Evolutionary conservation across 129 eudicot species (phyloP), one percentile per base, ranked within the genome.

Genomic region (Gnaphalium uliginosum): DNA sequence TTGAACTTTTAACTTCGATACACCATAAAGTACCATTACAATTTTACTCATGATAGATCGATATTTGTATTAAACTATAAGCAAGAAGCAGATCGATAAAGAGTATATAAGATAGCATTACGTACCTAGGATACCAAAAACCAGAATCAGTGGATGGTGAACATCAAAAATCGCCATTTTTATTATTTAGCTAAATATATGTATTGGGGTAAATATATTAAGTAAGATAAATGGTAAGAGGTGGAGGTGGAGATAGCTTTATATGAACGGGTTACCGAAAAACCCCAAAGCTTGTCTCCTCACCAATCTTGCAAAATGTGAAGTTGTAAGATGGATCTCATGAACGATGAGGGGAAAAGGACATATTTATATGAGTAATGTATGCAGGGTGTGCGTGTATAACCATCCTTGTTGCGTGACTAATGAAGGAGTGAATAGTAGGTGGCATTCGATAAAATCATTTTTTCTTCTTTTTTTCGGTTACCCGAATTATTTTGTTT

Each of bases 341-440:
- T 79, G 79, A 48, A 59, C 66, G 51, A 17, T 25, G 63, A 57
- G 71, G 58, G 33, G 73, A 62, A 3, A 26, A 25, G 41, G 33
- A 66, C 25, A 54, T 58, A 77, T 74, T 81, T 90, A 83, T 90
- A 87, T 33, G 37, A 57, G 26, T 22, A 41, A 9, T 26, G 79
- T 9, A 5, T 26, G 27, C 15, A 74, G 41, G 77, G 85, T 59
- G 46, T 41, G 77, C 17, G 66, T 15, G 66, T 24, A 21, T 21
- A 80, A 73, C 77, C 93, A 84, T 83, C 82, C 51, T 79, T 79
- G 81, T 80, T 86, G 96, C 91, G 81, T 90, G 96, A 90, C 83
- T 78, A 72, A 83, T 77, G 77, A 76, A 80, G 61, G 75, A 56
- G 41, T 35, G 21, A 54, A 48, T 77, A 77, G 86, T 87, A 89